Evolutionary conservation across 2,329 filamentous ascomycete genomes (phyloP).

Genomic region (Dactylellina drechsleri): DNA sequence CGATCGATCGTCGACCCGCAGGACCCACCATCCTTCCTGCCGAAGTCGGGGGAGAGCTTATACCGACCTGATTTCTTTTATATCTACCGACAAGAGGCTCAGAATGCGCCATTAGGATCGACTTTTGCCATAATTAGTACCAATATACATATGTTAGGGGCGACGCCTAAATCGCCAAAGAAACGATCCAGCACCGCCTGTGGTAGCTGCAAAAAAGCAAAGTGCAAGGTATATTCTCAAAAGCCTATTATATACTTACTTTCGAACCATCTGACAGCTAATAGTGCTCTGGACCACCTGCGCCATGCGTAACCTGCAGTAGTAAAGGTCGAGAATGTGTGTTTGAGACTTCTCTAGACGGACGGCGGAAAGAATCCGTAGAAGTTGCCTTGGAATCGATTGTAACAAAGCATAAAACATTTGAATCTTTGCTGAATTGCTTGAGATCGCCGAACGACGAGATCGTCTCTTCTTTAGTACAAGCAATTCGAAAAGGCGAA

Average conservation of each 20-base stretch:
- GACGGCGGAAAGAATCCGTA: slow-evolving; percentile 37
- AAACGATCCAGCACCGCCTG: slow-evolving; percentile 40
- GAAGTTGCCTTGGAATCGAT: slow-evolving; percentile 33
- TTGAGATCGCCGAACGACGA: slow-evolving; percentile 24
- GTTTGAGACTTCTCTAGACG: slow-evolving; percentile 32
- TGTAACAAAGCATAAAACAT: slow-evolving; percentile 23
- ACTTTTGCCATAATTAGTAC: not conserved
- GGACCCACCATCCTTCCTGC: too few species aligned
- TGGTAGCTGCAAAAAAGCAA: slow-evolving; percentile 37
- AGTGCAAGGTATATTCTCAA: slow-evolving; percentile 37
- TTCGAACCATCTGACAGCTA: not conserved
- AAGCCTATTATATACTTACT: not conserved
- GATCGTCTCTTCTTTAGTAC: slow-evolving; percentile 25
- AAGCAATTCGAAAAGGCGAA: slow-evolving; percentile 32
- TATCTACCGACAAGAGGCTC: too few species aligned
- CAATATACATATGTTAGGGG: slow-evolving; percentile 29
- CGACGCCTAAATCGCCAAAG: not conserved
- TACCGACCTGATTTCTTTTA: not conserved
- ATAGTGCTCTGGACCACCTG: slow-evolving; percentile 43
- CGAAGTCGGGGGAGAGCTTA: too few species aligned
- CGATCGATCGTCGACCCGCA: too few species aligned
- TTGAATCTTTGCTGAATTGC: slow-evolving; percentile 29
- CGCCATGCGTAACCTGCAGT: slow-evolving; percentile 30
- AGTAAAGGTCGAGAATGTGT: slow-evolving; percentile 33
- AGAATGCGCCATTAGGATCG: not conserved